Base-by-base conservation (phyloP, 176 grass and related monocot genomes). In the Rhynchospora tenuis region DNA sequence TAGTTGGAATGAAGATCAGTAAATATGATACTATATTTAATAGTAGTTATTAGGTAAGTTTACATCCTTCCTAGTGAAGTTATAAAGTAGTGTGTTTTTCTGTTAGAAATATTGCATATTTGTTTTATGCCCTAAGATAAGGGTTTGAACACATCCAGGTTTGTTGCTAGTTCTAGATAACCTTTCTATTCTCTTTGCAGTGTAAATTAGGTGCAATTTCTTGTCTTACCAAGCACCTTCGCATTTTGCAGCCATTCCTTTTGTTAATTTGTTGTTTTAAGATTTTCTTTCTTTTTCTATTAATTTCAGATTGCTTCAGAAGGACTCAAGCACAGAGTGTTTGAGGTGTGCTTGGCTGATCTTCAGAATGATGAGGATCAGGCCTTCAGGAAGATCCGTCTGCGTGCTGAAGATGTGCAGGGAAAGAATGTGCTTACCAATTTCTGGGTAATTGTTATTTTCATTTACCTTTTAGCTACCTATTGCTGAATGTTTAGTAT, bases 251-350 rank as follows among this genome's bases (percentile, higher is more conserved):
- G 7, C 65, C 43, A 20, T 5, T 71, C 9, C 5, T 81, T 85
- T 28, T 46, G 17, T 60, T 7, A 12, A 19, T 13, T 80, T 47
- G 38, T 52, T 77, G 33, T 63, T 63, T 63, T 43, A 16, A 20
- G 29, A 1, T 24, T 68, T 47, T 12, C 45, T 74, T n/a, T 85
- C 15, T 85, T 61, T 22, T 47, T 23, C 28, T 29, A 14, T 19
- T 73, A 45, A 27, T 45, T 76, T 52, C 11, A 93, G 93, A 97
- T 97, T 71, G 93, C 89, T 0, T 97, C 93, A 3, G 93, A 97
- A 78, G 91, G 93, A 31, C 83, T 97, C 0, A 97, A 97, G 46
- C 93, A 96, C 87, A 86, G 91, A 83, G 93, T 97, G 5, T 97
- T 97, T 64, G 93, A 97, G 59, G 85, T 93, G 17, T 91, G 81